These are phyloP conservation scores for Brassica hybrid DNA, from an alignment of 441 rosid species.

Conservation along the genomic window DNA sequence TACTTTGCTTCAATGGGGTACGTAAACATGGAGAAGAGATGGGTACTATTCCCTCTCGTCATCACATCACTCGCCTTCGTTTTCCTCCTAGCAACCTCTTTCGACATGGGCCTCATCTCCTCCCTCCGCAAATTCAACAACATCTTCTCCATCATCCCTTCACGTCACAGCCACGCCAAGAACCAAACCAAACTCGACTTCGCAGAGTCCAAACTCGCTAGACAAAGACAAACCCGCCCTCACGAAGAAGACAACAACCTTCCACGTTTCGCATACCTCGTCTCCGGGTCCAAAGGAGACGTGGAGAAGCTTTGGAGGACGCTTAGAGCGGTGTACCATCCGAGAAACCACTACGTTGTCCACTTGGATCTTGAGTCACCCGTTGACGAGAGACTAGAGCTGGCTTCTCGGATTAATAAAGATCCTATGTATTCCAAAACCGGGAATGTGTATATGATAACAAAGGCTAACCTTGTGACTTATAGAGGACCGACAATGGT, in stretches of 20 bases:
- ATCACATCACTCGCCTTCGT: slow-evolving; percentile 42
- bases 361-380: slow-evolving; percentile 96
- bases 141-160: slow-evolving; percentile 40
- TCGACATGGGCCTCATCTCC: slow-evolving; percentile 41
- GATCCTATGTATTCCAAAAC: slow-evolving; percentile 68
- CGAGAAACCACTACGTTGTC: slow-evolving; percentile 82
- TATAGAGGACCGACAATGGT: slow-evolving; percentile 99
- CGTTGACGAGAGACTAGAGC: slow-evolving; percentile 76
- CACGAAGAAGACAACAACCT: slow-evolving; percentile 39
- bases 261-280: slow-evolving; percentile 90
- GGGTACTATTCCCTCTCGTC: slow-evolving; percentile 45
- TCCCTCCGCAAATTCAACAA: slow-evolving; percentile 42
- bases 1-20: slow-evolving; percentile 35
- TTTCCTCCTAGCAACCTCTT: slow-evolving; percentile 42
- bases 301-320: slow-evolving; percentile 92
- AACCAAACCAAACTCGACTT: slow-evolving; percentile 37
- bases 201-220: slow-evolving; percentile 42
- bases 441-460: slow-evolving; percentile 85
- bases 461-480: slow-evolving; percentile 96
- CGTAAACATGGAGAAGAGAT: slow-evolving; percentile 45
- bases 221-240: slow-evolving; percentile 18
- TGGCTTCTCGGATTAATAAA: slow-evolving; percentile 67
- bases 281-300: slow-evolving; percentile 95
- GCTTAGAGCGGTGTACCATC: slow-evolving; percentile 89
- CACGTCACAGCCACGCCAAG: slow-evolving; percentile 22